These are phyloP conservation scores for Neonectria coccinea DNA, from an alignment of 2,329 filamentous ascomycete species.

Conservation along the genomic window DNA sequence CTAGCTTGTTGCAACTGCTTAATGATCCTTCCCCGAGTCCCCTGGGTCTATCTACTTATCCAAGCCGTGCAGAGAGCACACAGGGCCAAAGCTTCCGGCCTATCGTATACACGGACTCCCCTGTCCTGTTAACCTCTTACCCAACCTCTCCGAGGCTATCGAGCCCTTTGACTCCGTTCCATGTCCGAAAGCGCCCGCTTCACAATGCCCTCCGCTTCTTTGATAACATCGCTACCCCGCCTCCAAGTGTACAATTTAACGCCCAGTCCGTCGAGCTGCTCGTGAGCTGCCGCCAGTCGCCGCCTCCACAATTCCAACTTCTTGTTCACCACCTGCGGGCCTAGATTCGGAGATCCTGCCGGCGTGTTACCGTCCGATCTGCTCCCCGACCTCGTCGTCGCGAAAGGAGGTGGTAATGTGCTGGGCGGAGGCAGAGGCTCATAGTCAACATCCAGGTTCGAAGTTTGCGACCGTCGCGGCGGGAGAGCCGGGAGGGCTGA, in stretches of 20 bases:
- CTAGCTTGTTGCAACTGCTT: not conserved
- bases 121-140: not conserved
- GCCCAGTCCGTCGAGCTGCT: conserved; percentile 70
- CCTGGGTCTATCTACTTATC: conserved; percentile 10
- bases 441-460: conserved; percentile 57
- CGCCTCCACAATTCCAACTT: conserved; percentile 79
- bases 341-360: conserved; percentile 50
- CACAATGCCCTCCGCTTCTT: conserved; percentile 74
- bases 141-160: not conserved
- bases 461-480: conserved; percentile 47
- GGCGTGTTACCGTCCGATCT: conserved; percentile 51
- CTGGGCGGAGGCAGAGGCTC: conserved; percentile 54
- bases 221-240: conserved; percentile 75
- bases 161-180: conserved; percentile 43
- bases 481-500: conserved; percentile 46
- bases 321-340: conserved; percentile 65
- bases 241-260: conserved; percentile 81
- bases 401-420: conserved; percentile 38
- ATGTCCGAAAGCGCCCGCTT: conserved; percentile 63
- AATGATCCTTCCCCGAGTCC: not conserved
- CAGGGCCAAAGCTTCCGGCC: not conserved
- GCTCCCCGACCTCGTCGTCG: conserved; percentile 44
- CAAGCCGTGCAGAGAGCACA: conserved; percentile 2
- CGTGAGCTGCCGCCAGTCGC: conserved; percentile 73
- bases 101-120: not conserved